Base-by-base conservation (phyloP, 2,329 filamentous ascomycete genomes). In the Trichophyton simii region DNA sequence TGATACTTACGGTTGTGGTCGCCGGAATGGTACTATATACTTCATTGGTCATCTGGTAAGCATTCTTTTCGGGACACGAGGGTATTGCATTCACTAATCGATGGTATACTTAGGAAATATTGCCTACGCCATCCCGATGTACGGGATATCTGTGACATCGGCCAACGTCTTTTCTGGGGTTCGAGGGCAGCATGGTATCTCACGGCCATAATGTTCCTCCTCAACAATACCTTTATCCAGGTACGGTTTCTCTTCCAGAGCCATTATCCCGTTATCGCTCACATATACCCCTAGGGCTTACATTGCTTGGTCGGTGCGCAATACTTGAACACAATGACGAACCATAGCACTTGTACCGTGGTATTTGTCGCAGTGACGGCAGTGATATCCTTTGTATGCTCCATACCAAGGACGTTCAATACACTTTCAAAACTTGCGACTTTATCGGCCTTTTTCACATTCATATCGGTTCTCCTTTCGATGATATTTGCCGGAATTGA, bases 191-290 rank as follows among this genome's bases (percentile, higher is more conserved):
- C 80, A 1, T 86, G 83, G 78, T 85, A 79, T 68, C 76, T 80
- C 61, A 86, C 84, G 1, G 91, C 89, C 1, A 76, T 89, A 72
- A 95, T 95, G 88, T 96, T 96, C 73, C 77, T 96, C 54, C 74
- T 96, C 65, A 96, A 96, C 81, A 96, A 96, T 72, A 95, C 89
- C 15, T 94, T 94, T 72, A 94, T 95, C 67, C 86, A 90, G 75
- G 86, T 81, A 68, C 68, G 67, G 15, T 64, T 57, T 52, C 1
- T 8, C 11, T n/a, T 42, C 34, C n/a, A 9, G 8, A 11, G 31
- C 55, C 18, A n/a, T 38, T 1, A 22, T 4, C 13, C 1, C 34
- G 0, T n/a, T 42, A 15, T 11, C 8, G n/a, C n/a, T 58, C 42
- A 38, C 31, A 20, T 25, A 41, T 62, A 22, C 2, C 2, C 48